Evolutionary conservation across 345 rosid species (phyloP), one percentile per base, ranked within the genome.

Genomic region (Litchi chinensis): DNA sequence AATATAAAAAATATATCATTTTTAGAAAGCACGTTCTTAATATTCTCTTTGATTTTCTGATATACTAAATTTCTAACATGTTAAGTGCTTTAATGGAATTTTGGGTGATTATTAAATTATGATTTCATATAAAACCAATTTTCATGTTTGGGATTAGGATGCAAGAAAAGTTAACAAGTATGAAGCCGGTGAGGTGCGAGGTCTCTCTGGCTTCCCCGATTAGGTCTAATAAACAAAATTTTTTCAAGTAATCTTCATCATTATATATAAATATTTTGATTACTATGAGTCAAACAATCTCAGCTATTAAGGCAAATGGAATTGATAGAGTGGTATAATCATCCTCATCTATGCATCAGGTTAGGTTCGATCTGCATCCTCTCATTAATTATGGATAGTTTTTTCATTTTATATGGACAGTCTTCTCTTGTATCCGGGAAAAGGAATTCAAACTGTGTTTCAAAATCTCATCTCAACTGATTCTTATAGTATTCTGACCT

Each of bases 151-250:
- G 56, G 59, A 63, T 24, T 63, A 74, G 60, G 56, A 8, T 2
- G 32, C 77, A 41, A 13, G 54, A 32, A 50, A 32, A 50, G 21
- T 74, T 59, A 74, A 63, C 8, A 41, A 10, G 18, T 40, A 72
- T 10, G 50, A 11, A 39, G 52, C 28, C 37, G 77, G n/a, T 41
- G 48, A 18, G n/a, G 16, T 11, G 77, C 77, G n/a, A n/a, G 77
- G 60, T 62, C 77, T 62, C 69, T 59, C 39, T 74, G 50, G 67
- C 37, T 8, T 40, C 52, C 37, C 76, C 26, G 76, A 59, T 59
- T 56, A 56, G 52, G 54, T 73, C 37, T 59, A 73, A 60, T 39
- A n/a, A 41, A 40, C 4, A 5, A 10, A 56, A 54, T 54, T 15
- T 24, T 70, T 48, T 2, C 0, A 71, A 57, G 12, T n/a, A 21